Base-by-base conservation (phyloP, 106 monocot species). In the Acorus calamus region DNA sequence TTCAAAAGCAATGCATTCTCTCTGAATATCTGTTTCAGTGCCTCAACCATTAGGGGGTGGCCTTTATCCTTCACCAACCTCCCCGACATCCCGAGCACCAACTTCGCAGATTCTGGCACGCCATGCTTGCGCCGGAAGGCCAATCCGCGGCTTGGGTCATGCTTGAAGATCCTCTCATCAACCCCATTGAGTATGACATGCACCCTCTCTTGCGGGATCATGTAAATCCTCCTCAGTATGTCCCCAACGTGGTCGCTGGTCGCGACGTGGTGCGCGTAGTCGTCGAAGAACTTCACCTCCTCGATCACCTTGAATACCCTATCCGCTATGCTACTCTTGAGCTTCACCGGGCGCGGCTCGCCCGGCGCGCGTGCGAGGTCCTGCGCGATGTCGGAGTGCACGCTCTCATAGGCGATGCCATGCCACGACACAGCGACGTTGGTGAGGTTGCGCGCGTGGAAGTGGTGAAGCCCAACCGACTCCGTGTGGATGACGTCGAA, bases 31-130 rank as follows among this genome's bases (percentile, higher is more conserved):
- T 82, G 82, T 57, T 78, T 87, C 66, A 92, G 64, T 8, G 87
- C 87, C 71, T 87, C 75, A 49, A 84, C 87, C 79, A 88, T 78
- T 0, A 92, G n/a, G 8, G 87, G 92, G 55, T 92, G 92, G 10
- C 87, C 92, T 58, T 92, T 92, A 62, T 92, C 92, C 69, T 73
- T 92, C 69, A 92, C 92, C 66, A 92, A 53, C 51, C 92, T 81
- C 43, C 92, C 92, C 0, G 87, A 87, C 69, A 85, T 74, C 48
- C 92, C 87, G 13, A 88, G 77, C 56, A 87, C 92, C 8, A 92
- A 70, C 11, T 53, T 48, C n/a, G 82, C 92, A 44, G 66, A 68
- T 7, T 82, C 58, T 2, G 92, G 79, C 11, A 92, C 69, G 6
- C 79, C 77, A 2, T 76, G 14, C 59, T 75, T 70, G 44, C 71